A percentile compares a stretch with the other conserved stretches of the same genome.
These are phyloP conservation scores for Dryas drummondii DNA, from an alignment of 306 rosid species.

Conservation along the genomic window DNA sequence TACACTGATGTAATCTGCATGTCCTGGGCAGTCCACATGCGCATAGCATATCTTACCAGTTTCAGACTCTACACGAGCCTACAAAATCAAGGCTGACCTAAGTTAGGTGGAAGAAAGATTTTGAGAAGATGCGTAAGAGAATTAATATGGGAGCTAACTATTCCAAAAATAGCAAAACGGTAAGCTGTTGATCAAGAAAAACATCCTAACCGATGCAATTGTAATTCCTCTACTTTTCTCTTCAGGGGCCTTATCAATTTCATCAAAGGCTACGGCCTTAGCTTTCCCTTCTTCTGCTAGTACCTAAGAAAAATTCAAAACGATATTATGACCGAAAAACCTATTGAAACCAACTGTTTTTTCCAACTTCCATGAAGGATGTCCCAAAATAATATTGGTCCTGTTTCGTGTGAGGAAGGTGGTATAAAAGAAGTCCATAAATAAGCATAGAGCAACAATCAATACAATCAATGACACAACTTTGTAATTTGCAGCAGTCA, in stretches of 20 bases:
- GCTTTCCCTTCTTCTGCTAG: constrained; percentile 95
- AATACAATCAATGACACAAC: constrained; percentile 38
- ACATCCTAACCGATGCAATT: constrained; percentile 73
- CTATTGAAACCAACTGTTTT: background rate
- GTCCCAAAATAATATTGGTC: background rate
- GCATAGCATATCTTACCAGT: constrained; percentile 84
- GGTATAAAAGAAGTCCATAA: background rate
- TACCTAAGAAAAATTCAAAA: constrained; percentile 36
- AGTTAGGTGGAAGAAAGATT: constrained; percentile 7
- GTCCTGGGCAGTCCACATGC: constrained; percentile 98
- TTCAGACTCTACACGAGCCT: constrained; percentile 97
- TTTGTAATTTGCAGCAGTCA: constrained; percentile 94
- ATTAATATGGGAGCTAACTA: background rate
- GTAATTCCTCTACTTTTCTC: constrained; percentile 95
- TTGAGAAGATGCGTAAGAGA: background rate
- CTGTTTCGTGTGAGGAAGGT: background rate
- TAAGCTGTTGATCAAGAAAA: constrained; percentile 8
- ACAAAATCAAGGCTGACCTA: constrained; percentile 19
- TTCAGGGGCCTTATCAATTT: constrained; percentile 97
- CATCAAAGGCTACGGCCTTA: constrained; percentile 85
- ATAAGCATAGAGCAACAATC: background rate
- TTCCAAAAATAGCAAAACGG: constrained; percentile 14
- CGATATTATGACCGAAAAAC: background rate
- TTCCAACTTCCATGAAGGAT: background rate
- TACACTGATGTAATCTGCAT: constrained; percentile 94